phyloP scores from a whole-genome alignment of 2,329 filamentous ascomycete species.

The Macrophomina tecta region DNA sequence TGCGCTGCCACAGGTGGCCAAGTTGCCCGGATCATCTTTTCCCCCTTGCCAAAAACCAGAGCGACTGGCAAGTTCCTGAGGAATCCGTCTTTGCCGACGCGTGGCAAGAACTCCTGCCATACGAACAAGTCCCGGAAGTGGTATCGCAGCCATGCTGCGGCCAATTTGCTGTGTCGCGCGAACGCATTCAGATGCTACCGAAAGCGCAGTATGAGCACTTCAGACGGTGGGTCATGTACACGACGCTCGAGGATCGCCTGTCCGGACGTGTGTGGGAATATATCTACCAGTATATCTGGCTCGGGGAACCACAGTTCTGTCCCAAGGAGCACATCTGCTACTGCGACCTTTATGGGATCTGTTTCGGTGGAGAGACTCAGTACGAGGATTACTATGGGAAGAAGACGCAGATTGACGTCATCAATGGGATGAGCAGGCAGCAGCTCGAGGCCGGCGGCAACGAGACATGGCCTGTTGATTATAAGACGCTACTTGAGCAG shows the following conservation, averaged over 20 bases:
- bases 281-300: constrained; percentile 63
- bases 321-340: constrained; percentile 59
- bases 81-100: constrained; percentile 26
- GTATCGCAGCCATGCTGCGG: constrained; percentile 32
- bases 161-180: constrained; percentile 31
- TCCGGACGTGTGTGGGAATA: constrained; percentile 63
- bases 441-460: constrained; percentile 38
- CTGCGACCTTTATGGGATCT: constrained; percentile 64
- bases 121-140: constrained; percentile 28
- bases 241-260: constrained; percentile 56
- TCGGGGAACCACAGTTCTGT: constrained; percentile 51
- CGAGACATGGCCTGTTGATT: constrained; percentile 29
- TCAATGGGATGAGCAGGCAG: constrained; percentile 45
- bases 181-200: constrained; percentile 43
- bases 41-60: constrained; percentile 55
- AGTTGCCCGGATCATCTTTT: constrained; percentile 45
- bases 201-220: constrained; percentile 56
- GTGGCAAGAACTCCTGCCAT: constrained; percentile 29
- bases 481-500: constrained; percentile 27
- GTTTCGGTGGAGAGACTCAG: constrained; percentile 54
- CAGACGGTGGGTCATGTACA: constrained; percentile 60
- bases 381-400: constrained; percentile 53
- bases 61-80: constrained; percentile 57
- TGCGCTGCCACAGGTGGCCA: constrained; percentile 45
- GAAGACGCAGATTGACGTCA: constrained; percentile 42